Conservation (phyloP, 371 early-diverging fungal genomes). For the Mortierella sp. region DNA sequence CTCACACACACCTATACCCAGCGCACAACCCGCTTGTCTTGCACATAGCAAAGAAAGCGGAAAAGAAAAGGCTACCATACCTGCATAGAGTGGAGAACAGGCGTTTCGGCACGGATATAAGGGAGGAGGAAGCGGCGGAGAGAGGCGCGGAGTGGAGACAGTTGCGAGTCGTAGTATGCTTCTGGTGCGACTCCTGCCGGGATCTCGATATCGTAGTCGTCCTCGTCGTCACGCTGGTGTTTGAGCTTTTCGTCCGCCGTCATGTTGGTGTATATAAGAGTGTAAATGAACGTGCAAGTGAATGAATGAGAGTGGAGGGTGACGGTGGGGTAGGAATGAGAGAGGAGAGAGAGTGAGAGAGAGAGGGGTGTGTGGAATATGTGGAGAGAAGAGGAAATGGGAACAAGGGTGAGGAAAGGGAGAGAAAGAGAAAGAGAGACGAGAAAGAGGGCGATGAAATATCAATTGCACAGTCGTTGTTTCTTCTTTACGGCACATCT, state of each 20-base stretch:
- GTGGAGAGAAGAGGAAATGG: not conserved
- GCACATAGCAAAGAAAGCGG: not conserved
- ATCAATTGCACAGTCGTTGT: no score
- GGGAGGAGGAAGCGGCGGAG: constrained; percentile 67
- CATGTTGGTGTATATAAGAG: not conserved
- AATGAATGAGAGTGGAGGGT: not conserved
- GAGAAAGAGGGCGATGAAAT: not conserved
- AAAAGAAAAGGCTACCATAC: constrained; percentile 43
- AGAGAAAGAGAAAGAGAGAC: not conserved
- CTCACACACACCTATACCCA: no score
- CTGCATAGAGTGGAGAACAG: constrained; percentile 69
- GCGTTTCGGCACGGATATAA: constrained; percentile 68
- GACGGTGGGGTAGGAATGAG: not conserved
- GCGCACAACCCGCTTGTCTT: constrained; percentile 23
- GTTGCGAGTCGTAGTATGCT: constrained; percentile 54
- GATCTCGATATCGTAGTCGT: constrained; percentile 54
- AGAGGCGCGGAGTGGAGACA: constrained; percentile 59
- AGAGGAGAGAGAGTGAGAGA: not conserved
- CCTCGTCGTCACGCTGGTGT: constrained; percentile 13
- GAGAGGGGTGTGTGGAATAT: not conserved
- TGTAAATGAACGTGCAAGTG: not conserved
- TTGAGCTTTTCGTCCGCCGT: not conserved
- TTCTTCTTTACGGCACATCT: no score
- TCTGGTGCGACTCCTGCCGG: constrained; percentile 57
- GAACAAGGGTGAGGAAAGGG: constrained; percentile 6